Base-by-base conservation (phyloP, 2,329 filamentous ascomycete species). In the Clonostachys rosea region DNA sequence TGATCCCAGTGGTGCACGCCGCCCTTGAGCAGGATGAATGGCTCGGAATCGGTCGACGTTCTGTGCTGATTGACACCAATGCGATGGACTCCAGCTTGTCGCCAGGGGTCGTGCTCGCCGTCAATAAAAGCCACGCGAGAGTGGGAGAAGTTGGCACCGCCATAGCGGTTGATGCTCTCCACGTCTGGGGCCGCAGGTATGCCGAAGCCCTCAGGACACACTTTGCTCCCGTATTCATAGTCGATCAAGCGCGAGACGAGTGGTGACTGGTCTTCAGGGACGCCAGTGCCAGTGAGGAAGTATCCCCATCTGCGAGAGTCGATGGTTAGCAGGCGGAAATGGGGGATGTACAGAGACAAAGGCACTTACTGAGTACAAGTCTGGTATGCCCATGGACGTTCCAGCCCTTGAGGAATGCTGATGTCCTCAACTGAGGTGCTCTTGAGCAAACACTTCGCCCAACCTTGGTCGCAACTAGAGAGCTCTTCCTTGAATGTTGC, bases 71-170 rank as follows among this genome's bases (percentile, higher is more conserved):
- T 70, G 1, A 82, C 13, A 2, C 72, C 77, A n/a, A 81, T 76
- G 1, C 83, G 84, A 44, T 92, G 83, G 1, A 86, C 81, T 0
- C 84, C 87, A 0, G 86, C 87, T 0, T 82, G 80, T 16, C 85
- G 78, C 90, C 90, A 95, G 0, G 89, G 89, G 59, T 95, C 90
- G 47, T 81, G 79, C 52, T 88, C 79, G 30, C 89, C 89, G 51
- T 91, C 89, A 37, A 95, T 71, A 43, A 88, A 52, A 4, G 90
- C 90, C 1, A 95, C 76, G 2, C 89, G 84, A 2, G 85, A 79
- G 59, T 89, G 90, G 41, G 78, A 77, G 56, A 95, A 85, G 60
- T 78, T 69, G 63, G 83, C 87, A 11, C 83, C 87, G 41, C 90
- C 90, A 52, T 87, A 85, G 58, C 85, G 82, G 71, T 95, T 94